phyloP scores from a whole-genome alignment of 2,329 filamentous ascomycete species.

The Fusarium kyushuense region DNA sequence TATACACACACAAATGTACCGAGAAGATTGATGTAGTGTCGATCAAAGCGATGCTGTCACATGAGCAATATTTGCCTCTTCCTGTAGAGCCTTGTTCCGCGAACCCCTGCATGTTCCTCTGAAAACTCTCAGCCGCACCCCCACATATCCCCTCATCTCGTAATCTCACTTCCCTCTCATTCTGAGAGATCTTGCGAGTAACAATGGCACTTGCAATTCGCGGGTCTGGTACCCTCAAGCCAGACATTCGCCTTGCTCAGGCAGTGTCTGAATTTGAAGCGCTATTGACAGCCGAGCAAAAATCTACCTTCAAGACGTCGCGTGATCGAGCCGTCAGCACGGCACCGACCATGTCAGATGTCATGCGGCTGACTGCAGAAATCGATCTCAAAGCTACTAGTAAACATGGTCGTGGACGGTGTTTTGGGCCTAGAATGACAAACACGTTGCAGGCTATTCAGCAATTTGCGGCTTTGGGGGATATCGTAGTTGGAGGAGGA shows the following conservation, averaged over 20 bases:
- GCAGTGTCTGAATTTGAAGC: constrained; percentile 57
- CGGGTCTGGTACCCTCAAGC: constrained; percentile 27
- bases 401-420: constrained; percentile 43
- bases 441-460: constrained; percentile 57
- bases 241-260: constrained; percentile 56
- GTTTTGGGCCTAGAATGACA: constrained; percentile 56
- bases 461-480: constrained; percentile 58
- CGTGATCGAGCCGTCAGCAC: constrained; percentile 34
- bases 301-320: constrained; percentile 45
- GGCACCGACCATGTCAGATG: constrained; percentile 51
- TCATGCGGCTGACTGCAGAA: constrained; percentile 57
- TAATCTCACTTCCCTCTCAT: background rate
- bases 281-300: constrained; percentile 53
- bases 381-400: constrained; percentile 46
- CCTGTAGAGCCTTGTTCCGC: background rate
- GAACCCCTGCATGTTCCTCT: background rate
- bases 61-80: rapidly evolving
- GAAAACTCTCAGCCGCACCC: too few species aligned
- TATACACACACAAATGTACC: too few species aligned
- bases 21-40: too few species aligned
- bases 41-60: background rate
- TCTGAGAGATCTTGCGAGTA: too few species aligned
- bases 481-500: constrained; percentile 54
- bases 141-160: background rate
- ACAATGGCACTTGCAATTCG: too few species aligned